Percentiles rank a stretch among this genome's conserved stretches.
phyloP scores from a whole-genome alignment of 1,284 basidiomycete species.

The Leccinum ponderosum region DNA sequence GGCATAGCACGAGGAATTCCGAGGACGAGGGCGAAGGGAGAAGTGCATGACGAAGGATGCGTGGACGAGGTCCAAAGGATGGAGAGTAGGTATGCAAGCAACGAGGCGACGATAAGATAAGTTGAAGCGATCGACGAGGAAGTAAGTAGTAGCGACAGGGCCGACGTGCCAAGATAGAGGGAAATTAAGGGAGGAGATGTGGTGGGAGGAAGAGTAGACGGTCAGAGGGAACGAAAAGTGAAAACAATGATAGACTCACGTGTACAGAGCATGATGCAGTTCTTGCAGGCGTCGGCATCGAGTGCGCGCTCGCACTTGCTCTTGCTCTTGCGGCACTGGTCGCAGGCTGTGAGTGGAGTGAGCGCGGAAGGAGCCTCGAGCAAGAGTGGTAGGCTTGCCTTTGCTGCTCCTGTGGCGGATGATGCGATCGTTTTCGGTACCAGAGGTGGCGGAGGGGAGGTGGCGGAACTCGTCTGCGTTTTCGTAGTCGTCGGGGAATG shows the following conservation, averaged over 20 bases:
- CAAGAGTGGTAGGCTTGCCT: slow-evolving; percentile 40
- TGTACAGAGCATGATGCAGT: slow-evolving; percentile 69
- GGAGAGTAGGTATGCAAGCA: background rate
- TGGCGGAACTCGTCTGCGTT: slow-evolving; percentile 48
- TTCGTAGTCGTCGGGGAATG: slow-evolving; percentile 54
- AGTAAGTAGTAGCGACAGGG: background rate
- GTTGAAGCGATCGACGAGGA: background rate
- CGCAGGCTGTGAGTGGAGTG: slow-evolving; percentile 41
- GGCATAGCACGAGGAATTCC: background rate
- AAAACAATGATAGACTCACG: slow-evolving; percentile 43
- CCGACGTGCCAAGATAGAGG: background rate
- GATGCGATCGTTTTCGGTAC: slow-evolving; percentile 11
- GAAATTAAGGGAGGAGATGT: background rate
- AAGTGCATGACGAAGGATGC: background rate
- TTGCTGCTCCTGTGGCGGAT: slow-evolving; percentile 69
- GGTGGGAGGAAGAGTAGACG: background rate
- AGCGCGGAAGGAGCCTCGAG: background rate
- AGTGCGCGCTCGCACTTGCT: slow-evolving; percentile 31
- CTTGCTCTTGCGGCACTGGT: slow-evolving; percentile 67
- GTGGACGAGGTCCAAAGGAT: background rate
- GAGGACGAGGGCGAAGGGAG: background rate
- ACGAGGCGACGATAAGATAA: background rate
- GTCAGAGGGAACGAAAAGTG: slow-evolving; percentile 10
- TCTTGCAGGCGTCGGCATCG: slow-evolving; percentile 48
- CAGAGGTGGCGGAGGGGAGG: slow-evolving; percentile 26